Base-by-base conservation (phyloP, 768 basidiomycete species). In the Mycena haematopus region DNA sequence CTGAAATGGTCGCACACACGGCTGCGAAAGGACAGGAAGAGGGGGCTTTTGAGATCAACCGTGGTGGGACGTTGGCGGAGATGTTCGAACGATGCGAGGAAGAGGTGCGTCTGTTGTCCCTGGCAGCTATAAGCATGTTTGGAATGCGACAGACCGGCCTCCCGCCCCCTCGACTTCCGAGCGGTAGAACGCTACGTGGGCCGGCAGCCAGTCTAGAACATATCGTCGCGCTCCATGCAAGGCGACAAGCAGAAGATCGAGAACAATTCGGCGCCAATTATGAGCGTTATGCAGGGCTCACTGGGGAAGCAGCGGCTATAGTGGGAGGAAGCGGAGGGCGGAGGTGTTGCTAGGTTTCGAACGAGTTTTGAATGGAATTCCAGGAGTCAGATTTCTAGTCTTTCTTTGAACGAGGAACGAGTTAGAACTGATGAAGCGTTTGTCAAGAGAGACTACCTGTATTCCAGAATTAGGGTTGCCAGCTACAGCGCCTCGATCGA, bases 1-100 rank as follows among this genome's bases (percentile, higher is more conserved):
- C 64, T 2, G 46, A 60, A 1, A 73, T 72, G 72, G 45, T 31
- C 40, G 49, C 47, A 35, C 33, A 57, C 25, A 60, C 51, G 24
- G n/a, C 56, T 21, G 59, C 51, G 29, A 57, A 66, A 38, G 65
- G 65, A 19, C 40, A 57, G 17, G 58, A 52, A 25, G 71, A 72
- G 55, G 66, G 68, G 6, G 40, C 47, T 8, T 60, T 68, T 17
- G 65, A 67, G 29, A 66, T 73, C 47, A 69, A 73, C 47, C 65
- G 72, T 7, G 72, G 72, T 13, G 72, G 72, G 15, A 67, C 70
- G 11, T 53, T 72, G 53, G 69, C 58, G 33, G 71, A 73, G 46
- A 42, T 69, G 10, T 58, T 67, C 15, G 64, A 65, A 33, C 47
- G 57, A 22, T 72, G 71, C 45, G 46, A 69, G 55, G 65, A 62